Conservation (phyloP, 164 flowering plant species). For the Nymphaea colorata region DNA sequence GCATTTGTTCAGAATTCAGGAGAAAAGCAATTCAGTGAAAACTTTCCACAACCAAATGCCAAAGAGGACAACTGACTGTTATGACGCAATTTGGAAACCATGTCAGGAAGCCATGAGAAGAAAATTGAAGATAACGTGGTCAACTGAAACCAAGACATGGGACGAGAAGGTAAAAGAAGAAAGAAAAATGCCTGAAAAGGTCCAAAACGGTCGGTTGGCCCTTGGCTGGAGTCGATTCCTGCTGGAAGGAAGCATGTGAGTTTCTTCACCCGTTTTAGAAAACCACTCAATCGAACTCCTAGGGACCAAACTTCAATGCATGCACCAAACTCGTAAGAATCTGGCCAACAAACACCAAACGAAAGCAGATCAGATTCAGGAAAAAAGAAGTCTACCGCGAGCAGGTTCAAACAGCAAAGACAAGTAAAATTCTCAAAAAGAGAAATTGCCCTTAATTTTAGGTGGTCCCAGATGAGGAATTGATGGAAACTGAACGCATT, state of each 20-base stretch:
- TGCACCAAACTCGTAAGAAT: neutral
- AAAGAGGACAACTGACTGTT: neutral
- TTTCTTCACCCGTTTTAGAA: neutral
- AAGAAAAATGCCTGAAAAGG: constrained; percentile 14
- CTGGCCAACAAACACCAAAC: neutral
- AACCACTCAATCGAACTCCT: neutral
- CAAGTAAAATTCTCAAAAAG: too few relatives aligned
- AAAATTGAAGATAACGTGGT: neutral
- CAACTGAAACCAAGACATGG: neutral
- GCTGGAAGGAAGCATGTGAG: constrained; percentile 17
- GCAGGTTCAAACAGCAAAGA: neutral
- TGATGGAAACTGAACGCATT: neutral
- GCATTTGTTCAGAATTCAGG: too few relatives aligned
- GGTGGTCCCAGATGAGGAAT: too few relatives aligned
- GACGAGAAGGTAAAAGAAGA: neutral
- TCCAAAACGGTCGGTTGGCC: constrained; percentile 15
- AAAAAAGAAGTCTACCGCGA: neutral
- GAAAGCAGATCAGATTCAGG: neutral
- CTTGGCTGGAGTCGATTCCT: constrained; percentile 20
- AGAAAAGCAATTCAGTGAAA: neutral
- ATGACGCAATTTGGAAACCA: neutral
- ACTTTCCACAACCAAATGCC: neutral
- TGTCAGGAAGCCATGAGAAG: neutral
- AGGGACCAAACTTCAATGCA: neutral
- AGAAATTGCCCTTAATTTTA: too few relatives aligned